Evolutionary conservation across 176 grass and related monocot genomes (phyloP), one percentile per base, ranked within the genome.

Genomic region (Tillandsia leiboldiana): DNA sequence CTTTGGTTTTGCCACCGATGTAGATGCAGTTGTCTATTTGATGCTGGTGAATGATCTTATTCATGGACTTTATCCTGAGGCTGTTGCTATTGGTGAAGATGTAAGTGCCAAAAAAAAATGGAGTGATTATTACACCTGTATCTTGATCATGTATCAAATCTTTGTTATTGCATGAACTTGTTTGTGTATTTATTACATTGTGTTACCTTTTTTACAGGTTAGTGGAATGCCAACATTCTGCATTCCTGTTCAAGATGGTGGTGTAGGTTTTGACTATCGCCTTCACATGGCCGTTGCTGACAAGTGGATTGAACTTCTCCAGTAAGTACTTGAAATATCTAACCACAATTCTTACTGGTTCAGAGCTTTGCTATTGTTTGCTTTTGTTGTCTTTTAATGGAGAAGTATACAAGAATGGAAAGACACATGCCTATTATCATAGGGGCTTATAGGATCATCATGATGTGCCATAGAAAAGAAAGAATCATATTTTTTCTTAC

Each of bases 41-140:
- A 96, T 96, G 91, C 68, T 96, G 48, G 84, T 96, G 70, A 96
- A 96, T 66, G 91, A 96, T 90, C 48, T 96, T 61, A 87, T 96
- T 69, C 91, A 85, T 65, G 91, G 84, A 42, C 87, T 96, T 73
- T 90, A 83, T 75, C 91, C 87, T 52, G 84, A 96, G 73, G 87
- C 87, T 50, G 64, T 96, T 65, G 58, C 79, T 57, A 73, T 96
- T 14, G 91, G 91, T 78, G 91, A 96, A 90, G 91, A 96, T 85
- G 91, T 96, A 87, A 85, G 87, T 69, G 50, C 49, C 27, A 5
- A 42, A 42, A 42, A 28, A 42, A 13, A 49, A 12, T 70, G 22
- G 22, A 33, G 73, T 77, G 64, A 22, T 68, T 49, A 64, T 80
- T 71, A 22, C 28, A 10, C 74, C 72, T 63, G 10, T 64, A 87